These are phyloP conservation scores for Backusella westeae DNA, from an alignment of 192 early-diverging fungal genomes.

Conservation along the genomic window DNA sequence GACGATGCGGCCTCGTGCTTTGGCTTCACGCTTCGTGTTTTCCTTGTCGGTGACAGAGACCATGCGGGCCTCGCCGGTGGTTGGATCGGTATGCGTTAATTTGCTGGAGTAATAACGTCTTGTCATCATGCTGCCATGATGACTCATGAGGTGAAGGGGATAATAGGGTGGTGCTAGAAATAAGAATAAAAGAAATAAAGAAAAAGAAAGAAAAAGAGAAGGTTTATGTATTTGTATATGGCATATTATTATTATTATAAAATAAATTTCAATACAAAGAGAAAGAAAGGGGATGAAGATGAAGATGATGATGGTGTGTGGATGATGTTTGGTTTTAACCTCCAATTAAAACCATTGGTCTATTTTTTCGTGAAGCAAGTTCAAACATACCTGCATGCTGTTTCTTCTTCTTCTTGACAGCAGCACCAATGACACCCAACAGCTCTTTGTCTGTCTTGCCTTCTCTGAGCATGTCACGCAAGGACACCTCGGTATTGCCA, in stretches of 20 bases:
- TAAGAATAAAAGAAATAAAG: not conserved
- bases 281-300: not conserved
- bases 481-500: slow-evolving; percentile 86
- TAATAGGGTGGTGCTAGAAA: not conserved
- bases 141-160: not conserved
- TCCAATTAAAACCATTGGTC: slow-evolving; percentile 96
- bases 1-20: slow-evolving; percentile 69
- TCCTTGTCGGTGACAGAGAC: slow-evolving; percentile 80
- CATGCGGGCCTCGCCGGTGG: slow-evolving; percentile 79
- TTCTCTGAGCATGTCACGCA: slow-evolving; percentile 76
- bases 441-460: slow-evolving; percentile 65
- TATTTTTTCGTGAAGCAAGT: slow-evolving; percentile 78
- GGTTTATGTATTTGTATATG: not conserved
- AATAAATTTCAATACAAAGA: not conserved
- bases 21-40: slow-evolving; percentile 68
- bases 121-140: not conserved
- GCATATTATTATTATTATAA: not conserved
- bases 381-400: slow-evolving; percentile 94
- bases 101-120: not conserved
- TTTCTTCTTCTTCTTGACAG: slow-evolving; percentile 87
- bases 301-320: not conserved
- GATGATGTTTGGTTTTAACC: slow-evolving; percentile 50
- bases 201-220: not conserved
- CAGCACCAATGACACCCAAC: slow-evolving; percentile 66
- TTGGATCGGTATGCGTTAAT: slow-evolving; percentile 76